phyloP scores from a whole-genome alignment of 75 land plant species.

The Larix kaempferi region DNA sequence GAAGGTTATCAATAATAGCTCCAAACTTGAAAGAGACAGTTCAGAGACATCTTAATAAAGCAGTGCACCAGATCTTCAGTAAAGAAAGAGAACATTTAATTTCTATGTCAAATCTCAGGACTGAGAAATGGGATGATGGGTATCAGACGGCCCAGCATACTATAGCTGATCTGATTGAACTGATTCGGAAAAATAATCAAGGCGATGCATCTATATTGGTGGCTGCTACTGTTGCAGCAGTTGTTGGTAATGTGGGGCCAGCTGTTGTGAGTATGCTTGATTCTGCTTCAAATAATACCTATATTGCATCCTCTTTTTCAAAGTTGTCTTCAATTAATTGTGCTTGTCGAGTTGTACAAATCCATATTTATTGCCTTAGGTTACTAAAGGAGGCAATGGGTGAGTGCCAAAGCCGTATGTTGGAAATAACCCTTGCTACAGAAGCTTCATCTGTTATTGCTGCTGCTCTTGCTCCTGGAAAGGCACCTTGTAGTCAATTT shows the following conservation, averaged over 20 bases:
- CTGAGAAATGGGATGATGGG: constrained; percentile 60
- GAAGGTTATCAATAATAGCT: constrained; percentile 56
- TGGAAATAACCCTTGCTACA: too few species aligned
- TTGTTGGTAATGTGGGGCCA: constrained; percentile 58
- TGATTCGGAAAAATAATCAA: constrained; percentile 78
- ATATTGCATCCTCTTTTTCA: too few species aligned
- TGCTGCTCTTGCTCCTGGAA: too few species aligned
- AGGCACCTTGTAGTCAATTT: too few species aligned
- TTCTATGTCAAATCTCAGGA: constrained; percentile 18
- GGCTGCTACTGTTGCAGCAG: constrained; percentile 68
- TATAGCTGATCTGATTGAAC: constrained; percentile 42
- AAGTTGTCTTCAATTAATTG: too few species aligned
- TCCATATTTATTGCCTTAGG: too few species aligned
- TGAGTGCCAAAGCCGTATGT: too few species aligned
- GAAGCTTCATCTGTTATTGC: too few species aligned
- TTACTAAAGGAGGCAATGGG: too few species aligned
- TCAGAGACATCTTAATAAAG: constrained; percentile 60
- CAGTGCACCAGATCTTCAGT: constrained; percentile 30
- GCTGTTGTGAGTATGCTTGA: constrained; percentile 52
- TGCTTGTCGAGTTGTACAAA: too few species aligned
- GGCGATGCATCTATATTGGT: constrained; percentile 71
- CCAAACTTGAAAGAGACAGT: constrained; percentile 74
- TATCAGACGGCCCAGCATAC: constrained; percentile 59
- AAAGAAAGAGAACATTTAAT: constrained; percentile 65
- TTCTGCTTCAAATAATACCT: too few species aligned